Percentiles rank a stretch among this genome's conserved stretches.
Evolutionary conservation across 768 basidiomycete species (phyloP).

Genomic region (Tephrocybe sp.): DNA sequence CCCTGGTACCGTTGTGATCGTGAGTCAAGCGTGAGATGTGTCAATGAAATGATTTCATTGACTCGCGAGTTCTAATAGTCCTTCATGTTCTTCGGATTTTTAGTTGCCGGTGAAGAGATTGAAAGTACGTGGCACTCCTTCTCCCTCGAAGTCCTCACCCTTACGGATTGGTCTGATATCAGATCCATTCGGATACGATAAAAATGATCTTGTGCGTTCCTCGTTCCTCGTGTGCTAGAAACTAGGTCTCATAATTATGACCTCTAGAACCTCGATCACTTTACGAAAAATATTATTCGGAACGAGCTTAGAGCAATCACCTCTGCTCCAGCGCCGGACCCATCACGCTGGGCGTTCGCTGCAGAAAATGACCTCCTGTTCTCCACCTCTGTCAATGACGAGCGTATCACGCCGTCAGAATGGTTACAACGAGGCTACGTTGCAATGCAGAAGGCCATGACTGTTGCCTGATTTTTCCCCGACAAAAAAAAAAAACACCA

Average conservation of each 20-base stretch:
- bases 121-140: constrained; percentile 65
- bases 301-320: constrained; percentile 66
- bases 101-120: constrained; percentile 75
- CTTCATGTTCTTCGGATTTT: constrained; percentile 74
- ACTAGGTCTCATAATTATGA: neutral
- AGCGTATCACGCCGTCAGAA: constrained; percentile 50
- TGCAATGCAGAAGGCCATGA: constrained; percentile 43
- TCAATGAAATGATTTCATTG: constrained; percentile 6
- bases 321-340: constrained; percentile 58
- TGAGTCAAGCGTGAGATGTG: constrained; percentile 24
- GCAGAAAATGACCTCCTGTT: constrained; percentile 60
- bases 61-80: constrained; percentile 31
- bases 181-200: constrained; percentile 66
- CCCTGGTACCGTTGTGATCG: constrained; percentile 55
- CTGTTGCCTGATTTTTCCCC: constrained; percentile 14
- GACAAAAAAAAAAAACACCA: neutral
- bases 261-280: constrained; percentile 63
- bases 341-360: constrained; percentile 59
- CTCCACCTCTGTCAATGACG: constrained; percentile 30
- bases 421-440: constrained; percentile 54
- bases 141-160: constrained; percentile 5
- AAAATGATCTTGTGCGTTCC: constrained; percentile 61
- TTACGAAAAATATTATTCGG: constrained; percentile 70
- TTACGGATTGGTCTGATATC: no score
- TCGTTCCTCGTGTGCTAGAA: constrained; percentile 1